Conservation (phyloP, 306 rosid genomes). For the Ceratonia siliqua region DNA sequence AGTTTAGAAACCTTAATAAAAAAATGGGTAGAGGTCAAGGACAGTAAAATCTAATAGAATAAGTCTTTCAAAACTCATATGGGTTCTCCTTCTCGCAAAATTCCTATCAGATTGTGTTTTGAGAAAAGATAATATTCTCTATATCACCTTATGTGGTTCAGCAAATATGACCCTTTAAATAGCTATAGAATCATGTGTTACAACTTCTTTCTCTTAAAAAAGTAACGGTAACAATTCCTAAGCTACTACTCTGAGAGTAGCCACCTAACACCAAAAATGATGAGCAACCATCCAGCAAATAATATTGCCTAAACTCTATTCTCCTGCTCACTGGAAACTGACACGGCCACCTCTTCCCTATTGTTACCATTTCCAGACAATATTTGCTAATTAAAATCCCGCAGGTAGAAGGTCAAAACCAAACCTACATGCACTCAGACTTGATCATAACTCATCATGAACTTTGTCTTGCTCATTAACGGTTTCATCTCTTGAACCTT, state of each 20-base stretch:
- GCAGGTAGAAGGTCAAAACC: slow-evolving; percentile 40
- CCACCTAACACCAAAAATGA: slow-evolving; percentile 36
- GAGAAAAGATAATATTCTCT: slow-evolving; percentile 6
- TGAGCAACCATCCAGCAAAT: slow-evolving; percentile 29
- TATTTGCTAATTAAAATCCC: slow-evolving; percentile 12
- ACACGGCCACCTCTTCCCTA: slow-evolving; percentile 28
- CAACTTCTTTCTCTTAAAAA: slow-evolving; percentile 6
- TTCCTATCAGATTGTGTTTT: not conserved
- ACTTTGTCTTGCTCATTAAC: slow-evolving; percentile 36
- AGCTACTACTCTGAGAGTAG: not conserved
- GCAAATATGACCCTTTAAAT: slow-evolving; percentile 17
- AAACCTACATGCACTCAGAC: slow-evolving; percentile 33
- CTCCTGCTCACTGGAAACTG: slow-evolving; percentile 32
- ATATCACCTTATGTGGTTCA: slow-evolving; percentile 8
- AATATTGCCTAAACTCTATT: slow-evolving; percentile 37
- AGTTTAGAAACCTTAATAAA: not conserved
- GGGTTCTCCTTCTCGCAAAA: slow-evolving; percentile 18
- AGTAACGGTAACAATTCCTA: slow-evolving; percentile 29
- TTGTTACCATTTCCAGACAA: slow-evolving; percentile 39
- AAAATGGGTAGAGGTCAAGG: not conserved
- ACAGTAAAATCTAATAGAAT: not conserved
- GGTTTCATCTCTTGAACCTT: slow-evolving; percentile 40
- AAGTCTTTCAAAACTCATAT: not conserved
- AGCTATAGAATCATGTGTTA: slow-evolving; percentile 25
- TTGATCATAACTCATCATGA: slow-evolving; percentile 80